Evolutionary conservation across 805 yeast genomes (phyloP), one percentile per base, ranked within the genome.

Genomic region (Saccharomycopsis fermentans): DNA sequence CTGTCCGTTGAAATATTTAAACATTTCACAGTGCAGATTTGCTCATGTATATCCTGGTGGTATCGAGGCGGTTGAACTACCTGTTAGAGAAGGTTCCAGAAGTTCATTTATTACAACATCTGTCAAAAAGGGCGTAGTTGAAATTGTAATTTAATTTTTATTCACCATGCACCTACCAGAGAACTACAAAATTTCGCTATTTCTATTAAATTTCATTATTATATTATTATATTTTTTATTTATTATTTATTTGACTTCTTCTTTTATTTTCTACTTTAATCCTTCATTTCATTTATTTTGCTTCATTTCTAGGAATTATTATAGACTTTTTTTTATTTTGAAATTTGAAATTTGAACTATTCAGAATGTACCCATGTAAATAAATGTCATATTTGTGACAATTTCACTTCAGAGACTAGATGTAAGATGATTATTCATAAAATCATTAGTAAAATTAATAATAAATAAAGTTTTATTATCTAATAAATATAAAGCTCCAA

Each of bases 1-100:
- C 54, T 71, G 76, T 17, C 77, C 79, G 2, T 71, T 87, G 62
- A 73, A 70, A 58, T 73, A 73, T 59, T 70, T 87, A 63, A 81
- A 85, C 65, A 75, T 86, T 19, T 79, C 88, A 11, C 92, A 86
- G 69, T 87, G 94, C 70, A 81, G 83, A 56, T 82, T 85, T 64
- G 86, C 83, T 1, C 83, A 83, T 66, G 72, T 75, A 43, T 84
- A 81, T 65, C 83, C 83, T 19, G 86, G 85, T 14, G 73, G 78
- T n/a, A 71, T 77, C 9, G 80, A 80, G 0, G 88, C 86, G 2
- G 81, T 80, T 54, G 74, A 74, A 48, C 78, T 84, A 61, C 74
- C 65, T 35, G 74, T 78, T 48, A 75, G 76, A 52, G 77, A 80
- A 3, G 77, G 79, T 21, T 77, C 84, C 0, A 77, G 78, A 65